Evolutionary conservation across 2,329 filamentous ascomycete genomes (phyloP).

Genomic region (Leptographium lundbergii): DNA sequence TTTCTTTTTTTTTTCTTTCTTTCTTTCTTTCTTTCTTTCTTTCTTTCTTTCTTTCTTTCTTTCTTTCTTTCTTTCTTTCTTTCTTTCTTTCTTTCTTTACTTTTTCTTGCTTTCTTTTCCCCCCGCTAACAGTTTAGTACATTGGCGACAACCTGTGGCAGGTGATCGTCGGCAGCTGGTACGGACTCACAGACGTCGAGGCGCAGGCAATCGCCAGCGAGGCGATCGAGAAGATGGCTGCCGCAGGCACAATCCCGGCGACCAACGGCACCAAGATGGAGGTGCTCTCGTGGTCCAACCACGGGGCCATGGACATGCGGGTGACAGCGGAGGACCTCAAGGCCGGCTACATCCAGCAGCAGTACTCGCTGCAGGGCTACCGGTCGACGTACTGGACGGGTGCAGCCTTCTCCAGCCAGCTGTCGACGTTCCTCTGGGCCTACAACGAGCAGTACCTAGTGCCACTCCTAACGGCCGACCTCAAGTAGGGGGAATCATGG

Average conservation of each 20-base stretch:
- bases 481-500: background rate
- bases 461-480: background rate
- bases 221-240: conserved; percentile 14
- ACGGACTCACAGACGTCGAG: conserved; percentile 7
- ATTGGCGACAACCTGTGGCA: conserved; percentile 17
- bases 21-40: too few species aligned
- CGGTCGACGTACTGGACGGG: conserved; percentile 28
- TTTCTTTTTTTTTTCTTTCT: too few species aligned
- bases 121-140: conserved; percentile 9
- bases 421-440: conserved; percentile 21
- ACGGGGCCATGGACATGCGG: conserved; percentile 20
- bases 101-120: too few species aligned
- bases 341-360: conserved; percentile 22
- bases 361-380: conserved; percentile 25
- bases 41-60: too few species aligned
- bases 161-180: conserved; percentile 16
- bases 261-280: conserved; percentile 8
- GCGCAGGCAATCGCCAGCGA: conserved; percentile 16
- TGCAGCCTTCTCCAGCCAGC: conserved; percentile 19
- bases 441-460: conserved; percentile 13
- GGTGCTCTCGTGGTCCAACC: conserved; percentile 18
- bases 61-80: too few species aligned
- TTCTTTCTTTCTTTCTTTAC: too few species aligned
- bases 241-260: conserved; percentile 12
- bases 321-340: conserved; percentile 17